Conservation (phyloP, 73 alveolate genomes). For the Tetrahymena malaccensis region DNA sequence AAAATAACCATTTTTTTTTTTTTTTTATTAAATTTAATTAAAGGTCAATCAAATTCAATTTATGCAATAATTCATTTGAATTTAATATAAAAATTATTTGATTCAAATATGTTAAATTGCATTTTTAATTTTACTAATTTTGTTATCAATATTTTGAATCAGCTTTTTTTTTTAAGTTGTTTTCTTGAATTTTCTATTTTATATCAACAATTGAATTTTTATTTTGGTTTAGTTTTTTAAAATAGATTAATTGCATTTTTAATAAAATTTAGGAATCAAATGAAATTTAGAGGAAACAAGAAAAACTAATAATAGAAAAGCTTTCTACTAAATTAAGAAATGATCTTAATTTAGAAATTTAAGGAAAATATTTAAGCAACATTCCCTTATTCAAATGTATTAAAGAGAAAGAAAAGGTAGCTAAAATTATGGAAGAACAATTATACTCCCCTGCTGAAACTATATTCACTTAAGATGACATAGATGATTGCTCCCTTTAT, state of each 20-base stretch:
- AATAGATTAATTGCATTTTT: background rate
- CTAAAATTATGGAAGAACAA: background rate
- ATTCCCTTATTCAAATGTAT: background rate
- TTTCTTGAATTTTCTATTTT: background rate
- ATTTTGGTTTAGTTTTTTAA: too few species aligned
- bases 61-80: too few species aligned
- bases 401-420: background rate
- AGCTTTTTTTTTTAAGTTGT: too few species aligned
- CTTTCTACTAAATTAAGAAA: background rate
- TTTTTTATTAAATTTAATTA: too few species aligned
- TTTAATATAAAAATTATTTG: too few species aligned
- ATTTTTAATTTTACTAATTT: too few species aligned
- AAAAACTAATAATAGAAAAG: background rate
- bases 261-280: background rate
- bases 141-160: too few species aligned
- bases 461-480: background rate
- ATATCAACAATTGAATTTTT: too few species aligned
- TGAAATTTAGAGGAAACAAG: background rate
- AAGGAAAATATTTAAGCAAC: background rate
- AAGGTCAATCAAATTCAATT: too few species aligned
- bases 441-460: background rate
- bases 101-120: too few species aligned
- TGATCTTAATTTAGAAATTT: background rate
- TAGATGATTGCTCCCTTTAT: background rate
- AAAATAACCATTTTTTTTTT: too few species aligned